A percentile compares a stretch with the other conserved stretches of the same genome.
These are phyloP conservation scores for Senecio squalidus DNA, from an alignment of 140 eudicot species.

Conservation along the genomic window DNA sequence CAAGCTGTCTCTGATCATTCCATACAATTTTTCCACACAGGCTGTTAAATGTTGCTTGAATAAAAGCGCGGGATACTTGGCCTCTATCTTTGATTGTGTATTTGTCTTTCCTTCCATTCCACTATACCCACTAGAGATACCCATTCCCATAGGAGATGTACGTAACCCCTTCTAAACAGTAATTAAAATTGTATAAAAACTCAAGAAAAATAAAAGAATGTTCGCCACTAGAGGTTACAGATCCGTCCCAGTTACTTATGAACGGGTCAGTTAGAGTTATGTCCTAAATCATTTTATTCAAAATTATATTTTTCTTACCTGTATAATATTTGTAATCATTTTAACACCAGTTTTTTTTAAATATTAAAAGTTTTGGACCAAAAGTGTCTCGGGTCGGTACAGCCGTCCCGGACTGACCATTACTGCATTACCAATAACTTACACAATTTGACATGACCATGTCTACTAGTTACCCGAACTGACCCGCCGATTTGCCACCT, in stretches of 20 bases:
- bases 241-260: neutral
- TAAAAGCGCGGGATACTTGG: conserved; percentile 85
- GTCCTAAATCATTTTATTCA: neutral
- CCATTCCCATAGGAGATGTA: conserved; percentile 54
- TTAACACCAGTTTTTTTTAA: neutral
- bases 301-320: neutral
- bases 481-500: neutral
- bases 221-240: neutral
- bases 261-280: no score
- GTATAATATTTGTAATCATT: neutral
- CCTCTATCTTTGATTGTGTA: conserved; percentile 68
- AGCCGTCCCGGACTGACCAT: neutral
- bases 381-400: neutral
- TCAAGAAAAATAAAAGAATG: neutral
- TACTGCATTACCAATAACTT: neutral
- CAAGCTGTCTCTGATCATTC: conserved; percentile 82
- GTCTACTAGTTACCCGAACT: neutral
- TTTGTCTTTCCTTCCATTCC: conserved; percentile 86
- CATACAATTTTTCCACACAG: conserved; percentile 81
- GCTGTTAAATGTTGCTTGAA: conserved; percentile 95
- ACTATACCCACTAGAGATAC: conserved; percentile 72
- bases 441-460: neutral
- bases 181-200: neutral
- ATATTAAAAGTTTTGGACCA: neutral
- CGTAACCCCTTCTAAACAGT: conserved; percentile 50